Conservation (phyloP, 179 eudicot genomes). For the Silene vulgaris region DNA sequence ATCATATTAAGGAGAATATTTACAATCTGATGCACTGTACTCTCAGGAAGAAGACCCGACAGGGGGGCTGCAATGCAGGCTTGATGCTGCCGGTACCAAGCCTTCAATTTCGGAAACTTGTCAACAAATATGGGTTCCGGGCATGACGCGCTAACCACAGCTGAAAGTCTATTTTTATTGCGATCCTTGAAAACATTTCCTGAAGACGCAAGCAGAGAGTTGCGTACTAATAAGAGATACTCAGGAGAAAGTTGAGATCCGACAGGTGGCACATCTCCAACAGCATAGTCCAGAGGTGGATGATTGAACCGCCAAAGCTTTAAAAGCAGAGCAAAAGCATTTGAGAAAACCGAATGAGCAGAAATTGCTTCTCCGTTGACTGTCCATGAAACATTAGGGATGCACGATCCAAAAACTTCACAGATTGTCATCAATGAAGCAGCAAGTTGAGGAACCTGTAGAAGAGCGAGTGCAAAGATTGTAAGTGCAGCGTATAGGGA, state of each 20-base stretch:
- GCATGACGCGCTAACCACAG: constrained; percentile 52
- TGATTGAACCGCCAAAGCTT: constrained; percentile 96
- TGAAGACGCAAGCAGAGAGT: constrained; percentile 67
- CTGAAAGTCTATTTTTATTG: constrained; percentile 52
- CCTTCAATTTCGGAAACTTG: constrained; percentile 76
- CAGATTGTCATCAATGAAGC: constrained; percentile 91
- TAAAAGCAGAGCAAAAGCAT: constrained; percentile 82
- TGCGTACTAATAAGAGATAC: constrained; percentile 69
- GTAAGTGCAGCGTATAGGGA: not conserved
- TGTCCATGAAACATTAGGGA: constrained; percentile 68
- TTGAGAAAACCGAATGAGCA: constrained; percentile 79
- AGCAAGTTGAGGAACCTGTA: constrained; percentile 90
- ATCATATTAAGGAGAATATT: constrained; percentile 82
- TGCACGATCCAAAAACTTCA: constrained; percentile 87
- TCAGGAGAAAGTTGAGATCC: constrained; percentile 94
- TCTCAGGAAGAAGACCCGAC: constrained; percentile 76
- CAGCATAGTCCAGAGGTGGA: constrained; percentile 81
- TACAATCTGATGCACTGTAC: constrained; percentile 78
- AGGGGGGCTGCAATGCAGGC: constrained; percentile 93
- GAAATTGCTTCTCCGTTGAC: constrained; percentile 80
- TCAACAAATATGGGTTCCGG: constrained; percentile 79
- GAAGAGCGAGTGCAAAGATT: not conserved
- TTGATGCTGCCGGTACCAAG: constrained; percentile 90
- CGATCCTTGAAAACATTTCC: constrained; percentile 45
- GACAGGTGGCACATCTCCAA: constrained; percentile 94